Evolutionary conservation across 495 filamentous ascomycete genomes (phyloP).

Genomic region (Elaphomyces granulatus): DNA sequence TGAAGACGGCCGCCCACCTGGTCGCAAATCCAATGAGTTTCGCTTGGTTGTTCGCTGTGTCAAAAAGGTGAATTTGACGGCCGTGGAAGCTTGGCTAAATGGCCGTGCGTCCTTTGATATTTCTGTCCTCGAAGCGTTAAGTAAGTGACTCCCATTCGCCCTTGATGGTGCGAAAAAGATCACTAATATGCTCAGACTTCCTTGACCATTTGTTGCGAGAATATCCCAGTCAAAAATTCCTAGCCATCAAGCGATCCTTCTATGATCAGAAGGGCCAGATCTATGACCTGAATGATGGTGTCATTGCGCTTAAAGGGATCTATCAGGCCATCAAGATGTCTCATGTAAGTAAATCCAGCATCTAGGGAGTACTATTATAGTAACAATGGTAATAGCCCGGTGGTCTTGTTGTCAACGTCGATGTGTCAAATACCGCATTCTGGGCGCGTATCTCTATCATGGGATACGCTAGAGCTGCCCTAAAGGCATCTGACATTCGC

Average conservation of each 20-base stretch:
- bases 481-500: slow-evolving; percentile 11
- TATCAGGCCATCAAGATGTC: slow-evolving; percentile 66
- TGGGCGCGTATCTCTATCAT: slow-evolving; percentile 22
- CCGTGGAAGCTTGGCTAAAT: slow-evolving; percentile 49
- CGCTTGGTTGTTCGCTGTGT: slow-evolving; percentile 43
- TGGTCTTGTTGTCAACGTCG: slow-evolving; percentile 63
- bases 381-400: slow-evolving; percentile 21
- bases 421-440: slow-evolving; percentile 35
- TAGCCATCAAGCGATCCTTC: slow-evolving; percentile 63
- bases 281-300: slow-evolving; percentile 35
- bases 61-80: slow-evolving; percentile 45
- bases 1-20: slow-evolving; percentile 28
- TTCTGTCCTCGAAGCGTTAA: slow-evolving; percentile 61
- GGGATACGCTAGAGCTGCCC: slow-evolving; percentile 17
- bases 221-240: slow-evolving; percentile 45
- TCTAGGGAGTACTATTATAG: neutral
- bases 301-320: slow-evolving; percentile 71
- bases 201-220: slow-evolving; percentile 81
- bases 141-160: slow-evolving; percentile 26
- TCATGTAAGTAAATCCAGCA: slow-evolving; percentile 26
- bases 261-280: slow-evolving; percentile 32
- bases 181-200: slow-evolving; percentile 40
- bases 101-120: slow-evolving; percentile 43
- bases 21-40: slow-evolving; percentile 33
- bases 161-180: too few relatives aligned